Evolutionary conservation across 306 rosid species (phyloP).

Genomic region (Luffa aegyptiaca): DNA sequence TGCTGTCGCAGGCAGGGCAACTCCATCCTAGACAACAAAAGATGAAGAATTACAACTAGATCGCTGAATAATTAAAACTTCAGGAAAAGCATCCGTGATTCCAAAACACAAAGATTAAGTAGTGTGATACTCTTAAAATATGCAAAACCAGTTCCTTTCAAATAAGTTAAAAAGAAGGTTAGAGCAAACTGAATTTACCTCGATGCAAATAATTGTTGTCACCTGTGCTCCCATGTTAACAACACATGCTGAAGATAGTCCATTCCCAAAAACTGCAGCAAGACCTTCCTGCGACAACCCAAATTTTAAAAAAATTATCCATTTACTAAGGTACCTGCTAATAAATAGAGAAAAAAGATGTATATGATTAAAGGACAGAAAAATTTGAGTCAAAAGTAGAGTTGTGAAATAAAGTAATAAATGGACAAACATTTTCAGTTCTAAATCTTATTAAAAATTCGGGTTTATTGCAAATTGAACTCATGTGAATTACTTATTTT

Average conservation of each 20-base stretch:
- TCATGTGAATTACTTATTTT: neutral
- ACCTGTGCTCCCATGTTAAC: slow-evolving; percentile 90
- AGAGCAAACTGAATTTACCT: slow-evolving; percentile 40
- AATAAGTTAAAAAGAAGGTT: neutral
- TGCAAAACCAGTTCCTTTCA: neutral
- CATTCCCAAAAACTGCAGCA: slow-evolving; percentile 95
- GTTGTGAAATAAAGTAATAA: neutral
- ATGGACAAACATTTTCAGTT: neutral
- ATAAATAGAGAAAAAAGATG: neutral
- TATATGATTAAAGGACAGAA: neutral
- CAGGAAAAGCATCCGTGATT: neutral
- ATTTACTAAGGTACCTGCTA: slow-evolving; percentile 5
- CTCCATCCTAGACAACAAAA: slow-evolving; percentile 70
- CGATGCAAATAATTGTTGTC: slow-evolving; percentile 83
- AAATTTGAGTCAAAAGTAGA: neutral
- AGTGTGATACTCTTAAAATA: neutral
- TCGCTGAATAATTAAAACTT: slow-evolving; percentile 3
- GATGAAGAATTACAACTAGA: slow-evolving; percentile 15
- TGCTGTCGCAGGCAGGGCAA: slow-evolving; percentile 58
- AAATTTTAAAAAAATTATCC: slow-evolving; percentile 16
- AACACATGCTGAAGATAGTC: slow-evolving; percentile 87
- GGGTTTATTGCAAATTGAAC: neutral
- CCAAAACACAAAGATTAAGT: neutral
- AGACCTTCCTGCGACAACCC: slow-evolving; percentile 76
- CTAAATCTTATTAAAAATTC: neutral